Base-by-base conservation (phyloP, 148 eudicot genomes). In the Agrostemma githago region DNA sequence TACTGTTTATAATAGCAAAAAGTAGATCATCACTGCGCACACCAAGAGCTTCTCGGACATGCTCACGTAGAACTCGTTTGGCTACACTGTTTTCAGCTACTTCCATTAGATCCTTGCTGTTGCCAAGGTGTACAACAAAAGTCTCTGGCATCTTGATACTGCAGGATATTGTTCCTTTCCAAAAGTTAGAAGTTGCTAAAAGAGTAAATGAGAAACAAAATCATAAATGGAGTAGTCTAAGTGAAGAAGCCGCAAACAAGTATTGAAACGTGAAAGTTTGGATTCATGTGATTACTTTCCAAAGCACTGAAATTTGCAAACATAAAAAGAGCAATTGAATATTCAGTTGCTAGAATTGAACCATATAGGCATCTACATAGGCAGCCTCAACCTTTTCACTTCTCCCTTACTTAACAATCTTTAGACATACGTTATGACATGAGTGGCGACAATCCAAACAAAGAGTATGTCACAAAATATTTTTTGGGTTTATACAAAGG, bases 81-180 rank as follows among this genome's bases (percentile, higher is more conserved):
- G 99, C 99, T 57, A 95, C 90, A 72, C 82, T 87, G 77, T 84
- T 84, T 79, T 92, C 96, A 72, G 99, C 99, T 61, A 92, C 90
- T 74, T 92, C 94, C 96, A 90, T 95, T 60, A 95, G 88, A 54
- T 95, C 99, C 72, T 92, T 92, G 87, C 99, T 95, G 73, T 95
- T 95, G 41, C 99, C 99, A 80, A 95, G 99, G 87, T 95, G 99
- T 73, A 95, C 99, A 77, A 92, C 97, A 89, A 85, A 90, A 15
- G 97, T 90, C 72, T 82, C 84, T 62, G 99, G 99, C 99, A 95
- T 95, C 75, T 81, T 92, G 71, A 95, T 92, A 79, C 99, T 95
- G 89, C 82, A 82, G 3, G 38, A 69, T 64, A 39, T 34, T 26
- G 70, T 16, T 60, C 6, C 6, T 40, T 14, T 19, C 4, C 43